Conservation (phyloP, 139 green algal genomes). For the Spirogloea muscicola region DNA sequence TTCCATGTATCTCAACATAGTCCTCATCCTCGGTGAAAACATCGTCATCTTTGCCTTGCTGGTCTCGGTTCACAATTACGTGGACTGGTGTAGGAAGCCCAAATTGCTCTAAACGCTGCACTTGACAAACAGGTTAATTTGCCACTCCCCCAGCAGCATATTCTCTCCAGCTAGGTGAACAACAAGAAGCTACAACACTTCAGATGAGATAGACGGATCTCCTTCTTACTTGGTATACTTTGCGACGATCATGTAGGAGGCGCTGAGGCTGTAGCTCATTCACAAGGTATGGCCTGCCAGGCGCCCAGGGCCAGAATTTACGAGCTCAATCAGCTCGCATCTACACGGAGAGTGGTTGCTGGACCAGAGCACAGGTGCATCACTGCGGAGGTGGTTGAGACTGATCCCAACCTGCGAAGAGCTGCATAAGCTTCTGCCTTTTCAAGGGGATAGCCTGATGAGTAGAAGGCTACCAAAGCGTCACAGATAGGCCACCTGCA, state of each 20-base stretch:
- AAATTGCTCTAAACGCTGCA: conserved; percentile 54
- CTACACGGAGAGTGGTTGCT: background rate
- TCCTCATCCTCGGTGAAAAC: conserved; percentile 84
- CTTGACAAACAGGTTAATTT: background rate
- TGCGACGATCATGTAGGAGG: conserved; percentile 78
- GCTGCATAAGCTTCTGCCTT: conserved; percentile 77
- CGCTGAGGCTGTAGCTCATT: conserved; percentile 87
- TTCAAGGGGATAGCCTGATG: conserved; percentile 84
- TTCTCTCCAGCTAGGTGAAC: background rate
- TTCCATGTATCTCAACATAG: conserved; percentile 73
- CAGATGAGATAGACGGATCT: background rate
- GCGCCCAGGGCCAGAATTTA: background rate
- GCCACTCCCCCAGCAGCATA: too few relatives aligned
- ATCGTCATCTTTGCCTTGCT: conserved; percentile 13
- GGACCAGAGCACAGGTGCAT: background rate
- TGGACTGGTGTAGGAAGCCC: conserved; percentile 82
- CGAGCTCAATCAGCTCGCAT: background rate
- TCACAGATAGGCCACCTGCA: conserved; percentile 80
- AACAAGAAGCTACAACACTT: background rate
- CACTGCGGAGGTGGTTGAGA: background rate
- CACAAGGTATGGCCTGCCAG: conserved; percentile 77
- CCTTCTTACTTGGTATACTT: conserved; percentile 67
- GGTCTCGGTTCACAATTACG: conserved; percentile 81
- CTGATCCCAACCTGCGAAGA: conserved; percentile 49
- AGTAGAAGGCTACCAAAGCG: conserved; percentile 89